Evolutionary conservation across 1,284 basidiomycete genomes (phyloP).

Genomic region (Rhodotorula sp.): DNA sequence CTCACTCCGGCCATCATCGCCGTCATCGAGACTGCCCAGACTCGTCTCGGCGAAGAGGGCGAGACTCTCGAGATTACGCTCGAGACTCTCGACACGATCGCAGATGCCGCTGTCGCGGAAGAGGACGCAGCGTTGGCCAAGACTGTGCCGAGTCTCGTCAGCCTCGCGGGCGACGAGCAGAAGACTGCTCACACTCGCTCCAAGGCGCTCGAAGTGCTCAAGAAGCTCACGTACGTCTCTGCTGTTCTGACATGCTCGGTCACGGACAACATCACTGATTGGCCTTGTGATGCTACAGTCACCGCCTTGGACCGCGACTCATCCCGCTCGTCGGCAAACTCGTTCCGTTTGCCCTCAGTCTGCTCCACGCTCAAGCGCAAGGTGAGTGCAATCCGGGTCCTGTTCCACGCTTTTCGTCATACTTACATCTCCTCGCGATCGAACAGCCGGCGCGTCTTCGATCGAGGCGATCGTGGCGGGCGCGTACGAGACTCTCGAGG

Average conservation of each 20-base stretch:
- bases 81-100: constrained; percentile 61
- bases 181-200: constrained; percentile 40
- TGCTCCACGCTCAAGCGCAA: constrained; percentile 55
- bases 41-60: constrained; percentile 53
- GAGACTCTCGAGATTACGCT: constrained; percentile 45
- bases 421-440: background rate
- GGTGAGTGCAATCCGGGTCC: constrained; percentile 40
- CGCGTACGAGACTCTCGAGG: constrained; percentile 38
- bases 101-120: constrained; percentile 58
- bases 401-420: background rate
- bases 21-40: constrained; percentile 58
- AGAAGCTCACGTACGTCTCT: constrained; percentile 54
- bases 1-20: constrained; percentile 56
- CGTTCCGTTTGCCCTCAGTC: constrained; percentile 58
- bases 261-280: background rate
- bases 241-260: constrained; percentile 47
- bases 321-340: constrained; percentile 79
- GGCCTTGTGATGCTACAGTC: constrained; percentile 19
- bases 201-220: constrained; percentile 58
- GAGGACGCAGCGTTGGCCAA: constrained; percentile 67
- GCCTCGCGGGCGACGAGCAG: constrained; percentile 52
- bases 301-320: constrained; percentile 75
- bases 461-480: constrained; percentile 19
- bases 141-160: constrained; percentile 61
- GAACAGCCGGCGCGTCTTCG: constrained; percentile 12